Conservation (phyloP, 2,329 filamentous ascomycete species). For the Beauveria pseudobassiana region DNA sequence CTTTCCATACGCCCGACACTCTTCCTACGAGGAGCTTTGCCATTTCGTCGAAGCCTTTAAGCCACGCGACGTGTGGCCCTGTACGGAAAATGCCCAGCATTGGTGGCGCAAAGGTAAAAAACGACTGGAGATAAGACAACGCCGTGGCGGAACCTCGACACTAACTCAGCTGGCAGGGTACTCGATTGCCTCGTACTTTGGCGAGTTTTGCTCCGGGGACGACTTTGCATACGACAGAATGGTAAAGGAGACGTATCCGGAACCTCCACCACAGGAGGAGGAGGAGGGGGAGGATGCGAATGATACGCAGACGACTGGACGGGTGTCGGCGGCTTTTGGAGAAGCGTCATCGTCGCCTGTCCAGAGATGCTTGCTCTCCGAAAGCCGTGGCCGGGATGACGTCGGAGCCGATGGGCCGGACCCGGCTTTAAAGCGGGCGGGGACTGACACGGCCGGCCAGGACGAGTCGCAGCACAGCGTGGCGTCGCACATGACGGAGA, state of each 20-base stretch:
- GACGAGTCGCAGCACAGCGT: constrained; percentile 12
- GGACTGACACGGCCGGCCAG: background rate
- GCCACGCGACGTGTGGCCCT: constrained; percentile 74
- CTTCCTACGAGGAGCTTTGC: constrained; percentile 74
- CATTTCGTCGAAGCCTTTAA: constrained; percentile 59
- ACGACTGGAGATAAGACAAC: too few relatives aligned
- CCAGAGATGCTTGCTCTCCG: background rate
- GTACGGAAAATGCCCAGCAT: constrained; percentile 56
- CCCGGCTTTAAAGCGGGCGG: background rate
- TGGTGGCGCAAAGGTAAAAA: constrained; percentile 51
- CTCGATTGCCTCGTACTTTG: constrained; percentile 65
- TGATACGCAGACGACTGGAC: background rate
- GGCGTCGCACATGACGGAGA: constrained; percentile 12
- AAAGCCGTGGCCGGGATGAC: background rate
- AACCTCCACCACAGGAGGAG: background rate
- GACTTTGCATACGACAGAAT: constrained; percentile 58
- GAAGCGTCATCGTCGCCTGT: background rate
- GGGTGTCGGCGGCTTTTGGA: background rate
- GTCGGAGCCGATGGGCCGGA: background rate
- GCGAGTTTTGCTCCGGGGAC: constrained; percentile 53
- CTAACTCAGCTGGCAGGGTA: constrained; percentile 27
- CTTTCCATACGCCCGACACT: constrained; percentile 87
- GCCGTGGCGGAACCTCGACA: too few relatives aligned
- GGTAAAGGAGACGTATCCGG: constrained; percentile 35
- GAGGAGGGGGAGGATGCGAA: background rate